phyloP scores from a whole-genome alignment of 306 rosid genomes.

The Vicia villosa region DNA sequence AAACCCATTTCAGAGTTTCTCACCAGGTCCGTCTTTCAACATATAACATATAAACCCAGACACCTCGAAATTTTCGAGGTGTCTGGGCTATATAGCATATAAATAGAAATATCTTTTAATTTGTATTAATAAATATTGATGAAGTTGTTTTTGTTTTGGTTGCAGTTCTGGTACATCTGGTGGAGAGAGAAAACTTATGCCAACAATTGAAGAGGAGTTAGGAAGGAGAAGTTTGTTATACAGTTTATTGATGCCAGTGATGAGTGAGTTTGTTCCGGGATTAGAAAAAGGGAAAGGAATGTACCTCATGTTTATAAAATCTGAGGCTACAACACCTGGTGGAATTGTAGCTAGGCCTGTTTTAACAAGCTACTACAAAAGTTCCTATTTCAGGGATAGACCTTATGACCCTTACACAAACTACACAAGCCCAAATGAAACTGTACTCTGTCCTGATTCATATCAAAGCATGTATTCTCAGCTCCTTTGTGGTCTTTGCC shows the following conservation, averaged over 20 bases:
- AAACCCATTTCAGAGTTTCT: conserved; percentile 86
- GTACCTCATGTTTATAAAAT: conserved; percentile 93
- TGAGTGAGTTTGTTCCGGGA: conserved; percentile 73
- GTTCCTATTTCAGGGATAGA: conserved; percentile 68
- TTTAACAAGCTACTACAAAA: conserved; percentile 89
- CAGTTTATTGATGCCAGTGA: conserved; percentile 91
- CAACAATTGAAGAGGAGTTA: conserved; percentile 85
- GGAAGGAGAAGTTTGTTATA: conserved; percentile 73
- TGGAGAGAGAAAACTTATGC: conserved; percentile 97
- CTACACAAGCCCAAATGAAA: conserved; percentile 90
- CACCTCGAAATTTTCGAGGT: no score
- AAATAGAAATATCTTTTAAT: no score
- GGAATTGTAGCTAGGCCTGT: conserved; percentile 94
- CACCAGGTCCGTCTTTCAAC: conserved; percentile 58
- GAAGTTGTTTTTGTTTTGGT: background rate
- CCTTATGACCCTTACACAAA: conserved; percentile 97
- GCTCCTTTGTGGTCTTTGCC: conserved; percentile 85
- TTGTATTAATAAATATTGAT: background rate
- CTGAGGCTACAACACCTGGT: conserved; percentile 87
- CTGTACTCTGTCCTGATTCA: conserved; percentile 87
- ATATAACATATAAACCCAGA: no score
- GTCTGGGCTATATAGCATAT: no score
- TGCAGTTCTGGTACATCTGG: conserved; percentile 95
- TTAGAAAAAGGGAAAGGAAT: conserved; percentile 94
- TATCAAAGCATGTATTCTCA: conserved; percentile 98